Conservation (phyloP, 78 protist species). For the Dictyostelium capitatum region DNA sequence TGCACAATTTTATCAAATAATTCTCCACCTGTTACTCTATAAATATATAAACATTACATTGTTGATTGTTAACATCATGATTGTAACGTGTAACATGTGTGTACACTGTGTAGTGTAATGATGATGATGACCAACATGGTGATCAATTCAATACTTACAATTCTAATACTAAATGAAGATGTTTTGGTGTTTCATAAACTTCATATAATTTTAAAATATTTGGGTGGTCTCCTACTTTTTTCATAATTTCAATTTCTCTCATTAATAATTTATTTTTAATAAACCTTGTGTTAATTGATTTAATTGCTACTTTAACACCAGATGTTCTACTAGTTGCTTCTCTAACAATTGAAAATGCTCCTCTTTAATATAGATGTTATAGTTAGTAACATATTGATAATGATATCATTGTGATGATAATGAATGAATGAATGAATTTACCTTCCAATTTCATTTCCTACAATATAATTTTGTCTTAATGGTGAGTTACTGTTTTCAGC, state of each 20-base stretch:
- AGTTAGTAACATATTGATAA: not conserved
- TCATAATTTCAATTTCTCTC: conserved; percentile 90
- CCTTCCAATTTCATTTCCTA: conserved; percentile 70
- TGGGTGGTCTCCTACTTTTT: conserved; percentile 79
- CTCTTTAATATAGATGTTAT: conserved; percentile 11
- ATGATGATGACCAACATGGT: not conserved
- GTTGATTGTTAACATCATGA: not conserved
- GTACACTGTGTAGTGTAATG: not conserved
- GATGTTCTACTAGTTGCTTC: conserved; percentile 68
- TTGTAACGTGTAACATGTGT: not conserved
- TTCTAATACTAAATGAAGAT: conserved; percentile 79
- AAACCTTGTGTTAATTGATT: conserved; percentile 73
- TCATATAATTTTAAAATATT: conserved; percentile 81
- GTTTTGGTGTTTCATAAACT: conserved; percentile 75
- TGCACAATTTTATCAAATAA: conserved; percentile 93
- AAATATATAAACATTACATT: not conserved
- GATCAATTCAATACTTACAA: conserved; percentile 32
- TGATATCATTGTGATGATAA: not conserved
- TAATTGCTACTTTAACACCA: conserved; percentile 75
- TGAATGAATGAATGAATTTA: not conserved
- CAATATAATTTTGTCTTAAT: conserved; percentile 23
- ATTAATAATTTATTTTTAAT: conserved; percentile 77
- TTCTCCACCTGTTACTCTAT: conserved; percentile 96
- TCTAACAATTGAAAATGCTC: conserved; percentile 83
- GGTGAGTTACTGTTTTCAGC: not conserved